Evolutionary conservation across 2,329 filamentous ascomycete genomes (phyloP).

Genomic region (Arachnomyces sp.): DNA sequence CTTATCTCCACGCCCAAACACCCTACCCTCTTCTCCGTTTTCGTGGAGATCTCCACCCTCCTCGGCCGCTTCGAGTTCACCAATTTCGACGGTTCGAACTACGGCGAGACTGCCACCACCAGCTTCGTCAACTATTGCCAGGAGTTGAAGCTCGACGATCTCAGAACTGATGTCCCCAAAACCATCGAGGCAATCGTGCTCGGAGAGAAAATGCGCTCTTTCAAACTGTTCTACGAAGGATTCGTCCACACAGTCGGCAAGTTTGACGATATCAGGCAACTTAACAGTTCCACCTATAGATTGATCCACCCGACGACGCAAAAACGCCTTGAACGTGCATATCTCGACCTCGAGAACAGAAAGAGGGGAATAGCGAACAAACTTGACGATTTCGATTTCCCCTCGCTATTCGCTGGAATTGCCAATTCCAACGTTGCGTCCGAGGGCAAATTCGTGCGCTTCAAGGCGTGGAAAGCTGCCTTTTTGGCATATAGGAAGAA

Average conservation of each 20-base stretch:
- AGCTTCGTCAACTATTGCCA: constrained; percentile 58
- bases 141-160: constrained; percentile 67
- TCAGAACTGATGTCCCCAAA: constrained; percentile 74
- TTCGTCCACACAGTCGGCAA: constrained; percentile 89
- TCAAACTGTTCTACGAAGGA: constrained; percentile 77
- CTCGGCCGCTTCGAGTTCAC: constrained; percentile 52
- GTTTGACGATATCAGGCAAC: constrained; percentile 61
- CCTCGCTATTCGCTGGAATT: constrained; percentile 77
- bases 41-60: constrained; percentile 52
- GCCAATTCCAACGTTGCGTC: constrained; percentile 71
- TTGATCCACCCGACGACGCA: constrained; percentile 63
- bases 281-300: constrained; percentile 60
- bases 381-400: constrained; percentile 85
- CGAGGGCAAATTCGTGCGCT: constrained; percentile 70
- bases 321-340: constrained; percentile 72
- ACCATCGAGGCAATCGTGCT: constrained; percentile 84
- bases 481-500: constrained; percentile 70
- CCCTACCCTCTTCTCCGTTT: constrained; percentile 50
- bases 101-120: constrained; percentile 49
- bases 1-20: constrained; percentile 50
- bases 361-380: constrained; percentile 62
- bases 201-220: constrained; percentile 75
- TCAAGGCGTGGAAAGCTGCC: constrained; percentile 70
- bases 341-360: constrained; percentile 68
- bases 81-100: constrained; percentile 56